Base-by-base conservation (phyloP, 2,329 filamentous ascomycete species). In the Tolypocladium album region DNA sequence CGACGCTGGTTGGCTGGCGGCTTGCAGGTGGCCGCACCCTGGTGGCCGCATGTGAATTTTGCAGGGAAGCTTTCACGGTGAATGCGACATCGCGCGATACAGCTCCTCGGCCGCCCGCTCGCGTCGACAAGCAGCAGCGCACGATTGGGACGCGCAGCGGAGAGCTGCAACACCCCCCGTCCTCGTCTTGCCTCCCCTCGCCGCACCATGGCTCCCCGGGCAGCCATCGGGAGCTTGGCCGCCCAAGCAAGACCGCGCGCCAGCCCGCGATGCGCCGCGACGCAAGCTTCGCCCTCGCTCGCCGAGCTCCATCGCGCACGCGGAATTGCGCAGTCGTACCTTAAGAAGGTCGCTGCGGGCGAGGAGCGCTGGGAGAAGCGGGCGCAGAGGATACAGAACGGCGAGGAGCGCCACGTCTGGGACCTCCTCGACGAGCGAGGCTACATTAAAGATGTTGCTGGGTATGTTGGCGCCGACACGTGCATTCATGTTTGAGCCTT, bases 371-470 rank as follows among this genome's bases (percentile, higher is more conserved):
- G 85, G 84, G 65, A 74, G 20, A 63, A 71, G 55, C 72, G 73
- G 58, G 82, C 82, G 3, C 61, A 72, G 42, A 67, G 69, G 61
- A 85, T 88, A 53, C 55, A 75, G 57, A 70, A 72, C 0, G 85
- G 85, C 53, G 73, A 82, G 64, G 60, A 71, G 56, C 75, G 75
- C 53, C 76, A 83, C 63, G 79, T 87, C 58, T 84, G 88, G 75
- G 82, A 84, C 58, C 67, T 87, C 22, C 77, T 94, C 15, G 83
- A 89, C 65, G 85, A 89, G 72, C 80, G 90, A 67, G 90, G 89
- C 52, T 86, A 84, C 64, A 77, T 93, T 62, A 89, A 92, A 67
- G 84, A 90, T 64, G 78, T 88, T 40, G 88, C 89, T 64, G 89
- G 88, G 88, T 90, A 77, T 64, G 81, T 71, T 40, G 43, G 75